These are phyloP conservation scores for Diaporthe ilicicola DNA, from an alignment of 2,329 filamentous ascomycete species.

Conservation along the genomic window DNA sequence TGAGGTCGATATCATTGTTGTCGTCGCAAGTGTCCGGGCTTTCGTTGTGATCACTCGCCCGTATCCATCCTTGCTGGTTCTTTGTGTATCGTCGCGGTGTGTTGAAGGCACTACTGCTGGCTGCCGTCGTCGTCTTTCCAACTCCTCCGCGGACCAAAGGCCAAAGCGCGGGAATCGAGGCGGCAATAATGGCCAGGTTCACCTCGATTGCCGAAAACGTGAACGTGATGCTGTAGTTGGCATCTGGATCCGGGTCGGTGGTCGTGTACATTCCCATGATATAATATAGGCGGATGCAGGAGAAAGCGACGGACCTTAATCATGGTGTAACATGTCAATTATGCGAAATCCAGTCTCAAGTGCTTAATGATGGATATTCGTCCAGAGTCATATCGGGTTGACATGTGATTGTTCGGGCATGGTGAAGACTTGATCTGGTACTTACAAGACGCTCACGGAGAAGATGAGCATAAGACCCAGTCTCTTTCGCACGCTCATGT, in stretches of 20 bases:
- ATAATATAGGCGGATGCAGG: slow-evolving; percentile 42
- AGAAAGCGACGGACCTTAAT: background rate
- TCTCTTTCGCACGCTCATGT: slow-evolving; percentile 48
- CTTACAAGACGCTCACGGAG: slow-evolving; percentile 29
- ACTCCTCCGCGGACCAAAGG: slow-evolving; percentile 43
- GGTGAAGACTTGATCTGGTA: background rate
- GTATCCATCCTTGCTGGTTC: background rate
- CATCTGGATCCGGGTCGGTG: slow-evolving; percentile 35
- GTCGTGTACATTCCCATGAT: slow-evolving; percentile 36
- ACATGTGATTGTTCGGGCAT: background rate
- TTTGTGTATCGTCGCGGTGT: background rate
- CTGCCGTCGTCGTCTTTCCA: background rate
- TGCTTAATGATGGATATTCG: background rate
- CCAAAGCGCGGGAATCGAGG: slow-evolving; percentile 48
- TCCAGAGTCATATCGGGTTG: background rate
- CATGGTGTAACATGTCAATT: background rate
- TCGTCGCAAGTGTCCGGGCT: background rate
- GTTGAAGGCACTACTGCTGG: background rate
- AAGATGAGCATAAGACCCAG: slow-evolving; percentile 51
- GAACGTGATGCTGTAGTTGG: slow-evolving; percentile 43
- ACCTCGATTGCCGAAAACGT: slow-evolving; percentile 45
- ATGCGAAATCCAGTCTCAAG: no score
- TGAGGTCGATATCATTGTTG: background rate
- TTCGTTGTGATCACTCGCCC: background rate
- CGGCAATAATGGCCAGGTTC: slow-evolving; percentile 50